A percentile compares a stretch with the other conserved stretches of the same genome.
Evolutionary conservation across 2,329 filamentous ascomycete genomes (phyloP).

Genomic region (Cercospora sp.): DNA sequence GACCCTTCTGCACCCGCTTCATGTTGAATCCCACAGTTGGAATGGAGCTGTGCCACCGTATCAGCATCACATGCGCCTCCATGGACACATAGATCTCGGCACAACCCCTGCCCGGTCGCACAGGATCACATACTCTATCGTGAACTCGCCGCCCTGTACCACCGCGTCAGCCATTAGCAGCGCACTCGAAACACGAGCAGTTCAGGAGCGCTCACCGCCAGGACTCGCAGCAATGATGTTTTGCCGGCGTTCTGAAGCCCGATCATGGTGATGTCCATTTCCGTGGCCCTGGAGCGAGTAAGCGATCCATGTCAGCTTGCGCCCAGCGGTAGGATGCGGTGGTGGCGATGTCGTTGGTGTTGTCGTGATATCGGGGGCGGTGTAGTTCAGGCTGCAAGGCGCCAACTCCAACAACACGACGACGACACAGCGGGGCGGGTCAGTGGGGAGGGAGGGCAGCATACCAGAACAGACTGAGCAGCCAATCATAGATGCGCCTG

Average conservation of each 20-base stretch:
- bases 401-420: constrained; percentile 10
- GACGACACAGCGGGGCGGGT: not conserved
- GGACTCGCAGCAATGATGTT: constrained; percentile 87
- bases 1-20: constrained; percentile 95
- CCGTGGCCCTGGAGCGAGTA: constrained; percentile 72
- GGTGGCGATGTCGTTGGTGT: constrained; percentile 21
- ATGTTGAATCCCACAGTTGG: constrained; percentile 99
- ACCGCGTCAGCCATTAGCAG: constrained; percentile 40
- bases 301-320: constrained; percentile 25
- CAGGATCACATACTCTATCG: constrained; percentile 76
- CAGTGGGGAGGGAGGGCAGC: constrained; percentile 30
- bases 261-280: constrained; percentile 99
- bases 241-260: constrained; percentile 97
- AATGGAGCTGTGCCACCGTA: constrained; percentile 70
- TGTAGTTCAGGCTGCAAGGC: constrained; percentile 27
- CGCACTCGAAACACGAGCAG: constrained; percentile 16
- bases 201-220: constrained; percentile 72
- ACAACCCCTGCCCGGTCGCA: constrained; percentile 25
- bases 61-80: constrained; percentile 35
- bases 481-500: constrained; percentile 95
- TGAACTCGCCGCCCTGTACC: constrained; percentile 90
- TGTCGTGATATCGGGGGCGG: constrained; percentile 14
- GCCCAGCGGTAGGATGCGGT: constrained; percentile 20
- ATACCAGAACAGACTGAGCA: constrained; percentile 96
- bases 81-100: constrained; percentile 22